Evolutionary conservation across 2,329 filamentous ascomycete genomes (phyloP).

Genomic region (Metarhizium sp.): DNA sequence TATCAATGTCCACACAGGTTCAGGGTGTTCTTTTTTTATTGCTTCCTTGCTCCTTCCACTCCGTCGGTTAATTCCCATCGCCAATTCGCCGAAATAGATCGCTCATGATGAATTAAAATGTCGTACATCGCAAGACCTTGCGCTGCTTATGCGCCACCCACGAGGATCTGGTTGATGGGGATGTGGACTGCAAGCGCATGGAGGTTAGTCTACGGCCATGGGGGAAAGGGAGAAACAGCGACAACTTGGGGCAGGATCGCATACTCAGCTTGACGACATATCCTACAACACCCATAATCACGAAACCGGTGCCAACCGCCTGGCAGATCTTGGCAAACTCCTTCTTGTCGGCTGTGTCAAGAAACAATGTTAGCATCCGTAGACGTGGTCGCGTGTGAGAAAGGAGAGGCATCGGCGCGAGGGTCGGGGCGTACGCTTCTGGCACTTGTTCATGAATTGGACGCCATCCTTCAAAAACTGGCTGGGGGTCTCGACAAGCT

Average conservation of each 20-base stretch:
- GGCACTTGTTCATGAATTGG: constrained; percentile 53
- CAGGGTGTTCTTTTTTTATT: background rate
- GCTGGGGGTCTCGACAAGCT: constrained; percentile 58
- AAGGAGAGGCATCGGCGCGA: background rate
- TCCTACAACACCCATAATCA: constrained; percentile 62
- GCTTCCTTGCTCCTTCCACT: background rate
- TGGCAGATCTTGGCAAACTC: constrained; percentile 38
- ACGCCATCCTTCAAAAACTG: constrained; percentile 55
- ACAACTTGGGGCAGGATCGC: constrained; percentile 11
- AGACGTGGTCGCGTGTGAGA: background rate
- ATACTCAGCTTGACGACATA: constrained; percentile 62
- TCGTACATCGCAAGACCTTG: background rate
- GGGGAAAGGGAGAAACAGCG: background rate
- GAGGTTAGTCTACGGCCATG: constrained; percentile 3
- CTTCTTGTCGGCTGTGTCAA: constrained; percentile 26
- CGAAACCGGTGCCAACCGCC: constrained; percentile 60
- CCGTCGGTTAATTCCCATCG: background rate
- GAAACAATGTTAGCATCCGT: background rate
- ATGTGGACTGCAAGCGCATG: constrained; percentile 46
- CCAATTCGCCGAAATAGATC: background rate
- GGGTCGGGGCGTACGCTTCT: constrained; percentile 42
- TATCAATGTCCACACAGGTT: background rate
- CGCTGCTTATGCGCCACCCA: constrained; percentile 49
- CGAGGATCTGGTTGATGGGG: constrained; percentile 61
- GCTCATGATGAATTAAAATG: background rate